Conservation (phyloP, 495 filamentous ascomycete species). For the Hypoxylon fuscum region DNA sequence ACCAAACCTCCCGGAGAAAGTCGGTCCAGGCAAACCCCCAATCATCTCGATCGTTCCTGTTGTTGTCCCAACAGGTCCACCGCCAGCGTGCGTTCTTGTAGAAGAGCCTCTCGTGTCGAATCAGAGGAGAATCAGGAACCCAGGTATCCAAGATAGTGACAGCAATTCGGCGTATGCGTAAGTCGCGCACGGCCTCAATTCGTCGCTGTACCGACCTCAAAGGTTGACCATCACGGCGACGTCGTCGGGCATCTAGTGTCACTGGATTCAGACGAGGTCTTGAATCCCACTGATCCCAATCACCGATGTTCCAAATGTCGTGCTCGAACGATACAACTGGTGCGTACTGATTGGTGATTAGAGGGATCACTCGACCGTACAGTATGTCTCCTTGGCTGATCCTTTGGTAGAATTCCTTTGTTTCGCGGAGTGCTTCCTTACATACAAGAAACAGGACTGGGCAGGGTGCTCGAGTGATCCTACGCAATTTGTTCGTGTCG, state of each 20-base stretch:
- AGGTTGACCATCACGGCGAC: background rate
- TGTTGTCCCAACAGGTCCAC: too few species aligned
- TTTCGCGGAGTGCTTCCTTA: background rate
- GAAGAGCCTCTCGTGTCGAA: background rate
- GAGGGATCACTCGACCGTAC: background rate
- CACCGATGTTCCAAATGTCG: conserved; percentile 1
- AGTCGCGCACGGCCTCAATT: too few species aligned
- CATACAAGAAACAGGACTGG: conserved; percentile 14
- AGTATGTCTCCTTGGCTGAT: background rate
- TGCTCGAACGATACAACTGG: conserved; percentile 8
- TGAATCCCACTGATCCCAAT: background rate
- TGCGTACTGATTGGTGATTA: background rate
- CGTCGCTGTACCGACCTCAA: background rate
- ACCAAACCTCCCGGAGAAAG: background rate
- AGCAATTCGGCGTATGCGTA: background rate
- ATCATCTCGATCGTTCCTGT: too few species aligned
- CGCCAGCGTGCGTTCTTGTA: conserved; percentile 11
- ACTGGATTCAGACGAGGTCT: background rate
- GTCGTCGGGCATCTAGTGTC: background rate
- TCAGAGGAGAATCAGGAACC: too few species aligned
- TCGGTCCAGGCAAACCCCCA: background rate
- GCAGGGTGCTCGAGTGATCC: background rate
- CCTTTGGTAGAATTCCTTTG: background rate
- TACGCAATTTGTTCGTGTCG: background rate
- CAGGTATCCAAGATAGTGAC: too few species aligned